Evolutionary conservation across 192 early-diverging fungal genomes (phyloP).

Genomic region (Chytriomyces sp.): DNA sequence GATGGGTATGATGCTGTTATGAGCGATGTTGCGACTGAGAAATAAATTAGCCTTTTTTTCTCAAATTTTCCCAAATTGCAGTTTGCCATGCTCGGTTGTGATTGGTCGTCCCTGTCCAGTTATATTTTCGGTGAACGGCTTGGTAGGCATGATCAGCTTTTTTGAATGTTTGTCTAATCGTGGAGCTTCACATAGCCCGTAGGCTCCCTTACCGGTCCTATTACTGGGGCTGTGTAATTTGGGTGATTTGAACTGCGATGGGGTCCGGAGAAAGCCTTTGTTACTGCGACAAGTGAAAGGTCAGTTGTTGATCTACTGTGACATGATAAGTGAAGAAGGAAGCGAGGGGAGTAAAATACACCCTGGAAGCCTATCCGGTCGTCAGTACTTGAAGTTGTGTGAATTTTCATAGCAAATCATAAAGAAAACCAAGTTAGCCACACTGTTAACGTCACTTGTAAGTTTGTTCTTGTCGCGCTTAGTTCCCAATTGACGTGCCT

Average conservation of each 20-base stretch:
- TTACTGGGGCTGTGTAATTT: too few species aligned
- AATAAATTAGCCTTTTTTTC: not conserved
- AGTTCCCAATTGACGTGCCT: constrained; percentile 7
- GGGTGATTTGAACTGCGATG: not conserved
- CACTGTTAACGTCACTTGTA: not conserved
- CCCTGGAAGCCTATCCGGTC: constrained; percentile 16
- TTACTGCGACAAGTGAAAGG: not conserved
- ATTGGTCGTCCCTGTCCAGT: not conserved
- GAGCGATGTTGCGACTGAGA: not conserved
- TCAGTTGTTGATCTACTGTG: not conserved
- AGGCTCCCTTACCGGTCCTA: too few species aligned
- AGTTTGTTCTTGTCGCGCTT: not conserved
- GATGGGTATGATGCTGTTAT: not conserved
- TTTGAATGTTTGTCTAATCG: not conserved
- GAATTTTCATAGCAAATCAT: constrained; percentile 4
- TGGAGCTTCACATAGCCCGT: not conserved
- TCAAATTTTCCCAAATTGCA: not conserved
- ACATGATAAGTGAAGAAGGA: constrained; percentile 7
- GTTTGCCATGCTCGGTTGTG: not conserved
- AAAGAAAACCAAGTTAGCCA: constrained; percentile 5
- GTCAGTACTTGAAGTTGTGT: constrained; percentile 11
- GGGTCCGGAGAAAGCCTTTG: not conserved
- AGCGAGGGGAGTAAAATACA: constrained; percentile 4
- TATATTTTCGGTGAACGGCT: not conserved
- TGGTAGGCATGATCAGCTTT: not conserved